phyloP scores from a whole-genome alignment of 163 green algal species.

The Scenedesmus sp. region DNA sequence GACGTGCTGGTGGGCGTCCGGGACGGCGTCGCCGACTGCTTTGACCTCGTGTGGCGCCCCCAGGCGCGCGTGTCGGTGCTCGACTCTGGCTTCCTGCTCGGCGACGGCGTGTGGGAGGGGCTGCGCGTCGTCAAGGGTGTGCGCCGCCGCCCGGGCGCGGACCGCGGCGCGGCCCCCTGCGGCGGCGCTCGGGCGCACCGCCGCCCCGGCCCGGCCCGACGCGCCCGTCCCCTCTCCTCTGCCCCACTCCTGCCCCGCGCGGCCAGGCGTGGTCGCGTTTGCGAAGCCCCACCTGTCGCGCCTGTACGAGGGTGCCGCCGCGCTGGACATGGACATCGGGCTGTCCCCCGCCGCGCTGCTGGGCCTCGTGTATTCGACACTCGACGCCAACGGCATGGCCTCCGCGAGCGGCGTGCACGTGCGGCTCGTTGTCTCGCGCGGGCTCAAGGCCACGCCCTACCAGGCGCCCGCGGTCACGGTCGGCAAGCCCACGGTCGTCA shows the following conservation, averaged over 20 bases:
- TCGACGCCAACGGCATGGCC: slow-evolving; percentile 78
- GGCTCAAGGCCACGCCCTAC: slow-evolving; percentile 82
- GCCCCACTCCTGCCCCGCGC: background rate
- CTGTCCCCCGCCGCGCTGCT: slow-evolving; percentile 31
- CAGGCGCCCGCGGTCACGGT: slow-evolving; percentile 78
- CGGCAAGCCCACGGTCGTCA: slow-evolving; percentile 76
- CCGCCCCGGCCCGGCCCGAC: too few relatives aligned
- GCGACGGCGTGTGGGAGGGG: slow-evolving; percentile 87
- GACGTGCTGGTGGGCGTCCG: slow-evolving; percentile 76
- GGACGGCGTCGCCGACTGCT: slow-evolving; percentile 66
- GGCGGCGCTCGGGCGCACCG: too few relatives aligned
- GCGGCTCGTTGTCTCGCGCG: slow-evolving; percentile 78
- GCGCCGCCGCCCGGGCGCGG: too few relatives aligned
- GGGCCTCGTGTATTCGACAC: slow-evolving; percentile 64
- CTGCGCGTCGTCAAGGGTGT: slow-evolving; percentile 52
- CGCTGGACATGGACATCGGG: slow-evolving; percentile 75
- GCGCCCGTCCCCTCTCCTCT: too few relatives aligned
- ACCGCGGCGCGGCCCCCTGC: too few relatives aligned
- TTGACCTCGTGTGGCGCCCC: slow-evolving; percentile 59
- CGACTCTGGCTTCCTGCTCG: slow-evolving; percentile 81
- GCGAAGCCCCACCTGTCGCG: slow-evolving; percentile 69
- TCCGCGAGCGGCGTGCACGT: slow-evolving; percentile 70
- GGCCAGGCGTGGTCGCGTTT: slow-evolving; percentile 67
- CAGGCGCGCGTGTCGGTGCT: slow-evolving; percentile 77
- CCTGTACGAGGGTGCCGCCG: slow-evolving; percentile 74